Conservation (phyloP, 768 basidiomycete species). For the Exidia glandulosa region DNA sequence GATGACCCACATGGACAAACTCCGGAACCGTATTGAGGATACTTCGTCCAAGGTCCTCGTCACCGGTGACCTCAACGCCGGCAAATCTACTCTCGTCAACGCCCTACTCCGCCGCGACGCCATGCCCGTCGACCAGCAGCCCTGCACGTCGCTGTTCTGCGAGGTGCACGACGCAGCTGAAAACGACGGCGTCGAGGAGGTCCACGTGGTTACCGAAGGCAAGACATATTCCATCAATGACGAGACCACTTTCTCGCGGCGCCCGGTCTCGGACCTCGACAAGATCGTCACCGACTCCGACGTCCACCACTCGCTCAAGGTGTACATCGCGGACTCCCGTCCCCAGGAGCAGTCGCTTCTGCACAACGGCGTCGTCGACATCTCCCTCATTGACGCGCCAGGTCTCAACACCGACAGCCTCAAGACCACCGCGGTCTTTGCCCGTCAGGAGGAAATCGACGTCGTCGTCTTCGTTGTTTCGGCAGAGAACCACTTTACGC, state of each 20-base stretch:
- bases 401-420: slow-evolving; percentile 92
- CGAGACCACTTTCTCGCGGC: slow-evolving; percentile 64
- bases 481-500: slow-evolving; percentile 96
- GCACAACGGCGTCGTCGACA: slow-evolving; percentile 92
- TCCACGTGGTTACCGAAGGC: slow-evolving; percentile 68
- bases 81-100: slow-evolving; percentile 98
- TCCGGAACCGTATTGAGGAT: slow-evolving; percentile 79
- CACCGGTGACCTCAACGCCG: slow-evolving; percentile 95
- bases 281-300: slow-evolving; percentile 64
- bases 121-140: slow-evolving; percentile 97
- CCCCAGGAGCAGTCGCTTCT: slow-evolving; percentile 73
- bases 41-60: slow-evolving; percentile 93
- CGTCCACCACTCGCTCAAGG: slow-evolving; percentile 65
- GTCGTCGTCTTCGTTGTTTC: slow-evolving; percentile 97
- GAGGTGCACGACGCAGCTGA: slow-evolving; percentile 89
- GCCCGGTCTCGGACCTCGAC: slow-evolving; percentile 60
- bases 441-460: slow-evolving; percentile 96
- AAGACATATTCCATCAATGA: slow-evolving; percentile 58
- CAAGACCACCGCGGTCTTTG: slow-evolving; percentile 90
- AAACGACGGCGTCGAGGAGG: slow-evolving; percentile 70
- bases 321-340: slow-evolving; percentile 79
- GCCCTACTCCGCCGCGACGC: slow-evolving; percentile 81
- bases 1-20: slow-evolving; percentile 69
- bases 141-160: slow-evolving; percentile 93
- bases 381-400: slow-evolving; percentile 96